Percentiles rank a stretch among this genome's conserved stretches.
Conservation (phyloP, 2,329 filamentous ascomycete species). For the Cytospora mali region DNA sequence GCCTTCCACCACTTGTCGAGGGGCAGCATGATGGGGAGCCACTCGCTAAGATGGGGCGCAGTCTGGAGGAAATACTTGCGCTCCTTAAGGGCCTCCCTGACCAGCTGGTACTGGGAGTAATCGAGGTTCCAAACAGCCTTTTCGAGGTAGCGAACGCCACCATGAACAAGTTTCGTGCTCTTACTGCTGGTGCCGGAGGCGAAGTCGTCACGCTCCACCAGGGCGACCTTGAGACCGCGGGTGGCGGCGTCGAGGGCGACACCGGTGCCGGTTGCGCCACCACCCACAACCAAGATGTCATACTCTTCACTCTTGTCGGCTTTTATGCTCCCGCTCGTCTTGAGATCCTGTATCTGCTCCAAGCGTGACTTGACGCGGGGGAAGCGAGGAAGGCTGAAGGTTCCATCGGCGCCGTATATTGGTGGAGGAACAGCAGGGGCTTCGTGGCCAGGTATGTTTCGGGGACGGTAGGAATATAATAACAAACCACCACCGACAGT, state of each 20-base stretch:
- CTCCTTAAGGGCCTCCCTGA: slow-evolving; percentile 80
- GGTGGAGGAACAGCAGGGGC: slow-evolving; percentile 70
- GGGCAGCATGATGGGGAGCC: slow-evolving; percentile 82
- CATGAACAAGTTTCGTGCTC: slow-evolving; percentile 85
- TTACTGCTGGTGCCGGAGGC: slow-evolving; percentile 81
- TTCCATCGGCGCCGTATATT: slow-evolving; percentile 68
- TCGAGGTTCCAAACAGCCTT: slow-evolving; percentile 86
- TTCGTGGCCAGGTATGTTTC: slow-evolving; percentile 71
- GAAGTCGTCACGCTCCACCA: slow-evolving; percentile 84
- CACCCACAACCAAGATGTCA: slow-evolving; percentile 78
- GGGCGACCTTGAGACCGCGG: slow-evolving; percentile 75
- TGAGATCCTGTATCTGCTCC: slow-evolving; percentile 66
- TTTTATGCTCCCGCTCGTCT: slow-evolving; percentile 43
- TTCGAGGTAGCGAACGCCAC: slow-evolving; percentile 81
- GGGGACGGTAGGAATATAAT: slow-evolving; percentile 64
- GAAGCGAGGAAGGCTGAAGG: slow-evolving; percentile 67
- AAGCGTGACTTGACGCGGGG: slow-evolving; percentile 63
- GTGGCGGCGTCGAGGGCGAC: slow-evolving; percentile 82
- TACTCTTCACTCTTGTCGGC: slow-evolving; percentile 58
- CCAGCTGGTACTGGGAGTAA: slow-evolving; percentile 79
- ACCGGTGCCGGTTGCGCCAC: slow-evolving; percentile 76
- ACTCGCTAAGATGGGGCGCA: slow-evolving; percentile 78
- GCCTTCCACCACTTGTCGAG: slow-evolving; percentile 83
- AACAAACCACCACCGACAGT: slow-evolving; percentile 49
- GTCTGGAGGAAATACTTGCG: slow-evolving; percentile 83